Percentiles rank a stretch among this genome's conserved stretches.
These are phyloP conservation scores for Zygoascus biomembranicola DNA, from an alignment of 805 yeast genomes.

Conservation along the genomic window DNA sequence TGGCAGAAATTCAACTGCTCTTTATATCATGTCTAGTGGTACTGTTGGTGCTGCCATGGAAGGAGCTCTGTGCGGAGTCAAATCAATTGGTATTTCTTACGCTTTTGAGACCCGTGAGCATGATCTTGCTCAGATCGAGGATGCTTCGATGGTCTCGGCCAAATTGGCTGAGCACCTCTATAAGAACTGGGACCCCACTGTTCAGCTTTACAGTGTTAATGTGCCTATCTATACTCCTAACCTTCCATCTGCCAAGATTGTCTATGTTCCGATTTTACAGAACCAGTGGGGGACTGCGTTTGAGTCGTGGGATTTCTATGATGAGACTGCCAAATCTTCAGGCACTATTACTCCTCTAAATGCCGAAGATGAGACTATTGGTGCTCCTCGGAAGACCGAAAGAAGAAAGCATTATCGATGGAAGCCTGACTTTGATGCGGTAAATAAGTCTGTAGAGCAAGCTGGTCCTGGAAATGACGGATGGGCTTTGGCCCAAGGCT, in stretches of 20 bases:
- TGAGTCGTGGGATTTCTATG: constrained; percentile 22
- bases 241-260: constrained; percentile 48
- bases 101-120: constrained; percentile 57
- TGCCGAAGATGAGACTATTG: constrained; percentile 37
- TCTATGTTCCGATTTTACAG: constrained; percentile 70
- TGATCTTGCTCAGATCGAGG: constrained; percentile 41
- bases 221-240: constrained; percentile 62
- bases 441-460: constrained; percentile 44
- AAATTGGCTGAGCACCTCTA: constrained; percentile 53
- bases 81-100: constrained; percentile 74
- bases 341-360: not conserved
- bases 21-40: constrained; percentile 85
- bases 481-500: constrained; percentile 55
- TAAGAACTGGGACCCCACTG: constrained; percentile 45
- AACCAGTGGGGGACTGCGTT: constrained; percentile 75
- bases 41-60: constrained; percentile 98
- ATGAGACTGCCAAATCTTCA: constrained; percentile 4
- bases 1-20: constrained; percentile 85
- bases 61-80: constrained; percentile 57
- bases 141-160: constrained; percentile 64
- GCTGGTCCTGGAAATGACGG: constrained; percentile 54
- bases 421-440: constrained; percentile 73
- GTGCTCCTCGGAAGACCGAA: constrained; percentile 11
- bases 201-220: constrained; percentile 76
- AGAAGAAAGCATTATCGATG: constrained; percentile 54